Evolutionary conservation across 2,329 filamentous ascomycete species (phyloP), one percentile per base, ranked within the genome.

Genomic region (Aspergillus terreus): DNA sequence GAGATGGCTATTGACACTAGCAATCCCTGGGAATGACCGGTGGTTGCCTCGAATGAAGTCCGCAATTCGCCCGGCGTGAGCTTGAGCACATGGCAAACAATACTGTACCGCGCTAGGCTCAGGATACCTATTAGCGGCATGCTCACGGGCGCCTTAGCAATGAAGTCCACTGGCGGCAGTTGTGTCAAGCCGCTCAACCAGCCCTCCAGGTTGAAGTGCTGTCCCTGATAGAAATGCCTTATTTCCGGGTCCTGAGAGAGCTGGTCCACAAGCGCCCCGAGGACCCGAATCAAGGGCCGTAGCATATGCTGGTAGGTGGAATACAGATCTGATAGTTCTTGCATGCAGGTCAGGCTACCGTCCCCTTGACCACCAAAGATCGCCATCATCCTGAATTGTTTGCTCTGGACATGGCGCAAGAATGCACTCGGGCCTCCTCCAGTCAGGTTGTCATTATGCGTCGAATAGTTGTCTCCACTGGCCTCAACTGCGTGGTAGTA

Each of bases 1-100:
- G 72, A 60, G 2, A 73, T 59, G n/a, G 58, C 62, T 15, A 69
- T 65, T 2, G 71, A 69, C 11, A 67, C 58, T 15, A 73, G 53
- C 9, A 74, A 56, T 11, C 72, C 72, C 44, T 75, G 71, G 3
- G 68, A 71, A 51, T 74, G 72, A 4, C 72, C 72, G 2, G 69
- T 68, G 1, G 63, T 52, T 4, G 60, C 66, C 46, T 41, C 55
- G 42, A 61, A 59, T 25, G 44, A 49, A 23, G 55, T 49, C 10
- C 60, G 55, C 45, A 72, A 49, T 6, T 67, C 62, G 3, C 67
- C 69, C 0, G 70, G 70, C 19, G 57, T 54, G 6, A 61, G 60
- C 1, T 62, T 58, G 7, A 63, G 52, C 11, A 63, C 50, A 11
- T 60, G 64, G 53, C 67, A 69, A 9, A 58, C 63, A 19, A 68